These are phyloP conservation scores for Fusarium sp. DNA, from an alignment of 2,329 filamentous ascomycete species.

Conservation along the genomic window DNA sequence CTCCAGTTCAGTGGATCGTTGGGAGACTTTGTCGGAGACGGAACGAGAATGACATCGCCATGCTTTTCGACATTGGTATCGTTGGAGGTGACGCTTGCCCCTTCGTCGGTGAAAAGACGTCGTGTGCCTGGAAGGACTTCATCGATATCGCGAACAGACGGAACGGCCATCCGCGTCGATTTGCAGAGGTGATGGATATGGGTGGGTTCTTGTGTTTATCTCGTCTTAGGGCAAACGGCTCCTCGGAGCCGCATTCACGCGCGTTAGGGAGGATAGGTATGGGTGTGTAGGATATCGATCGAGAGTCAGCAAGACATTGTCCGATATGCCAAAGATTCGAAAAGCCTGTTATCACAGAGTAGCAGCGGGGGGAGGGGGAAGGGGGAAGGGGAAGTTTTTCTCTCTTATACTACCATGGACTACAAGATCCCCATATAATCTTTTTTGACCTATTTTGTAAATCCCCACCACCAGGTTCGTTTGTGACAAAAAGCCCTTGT, in stretches of 20 bases:
- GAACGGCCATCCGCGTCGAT: conserved; percentile 39
- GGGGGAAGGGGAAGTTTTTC: conserved; percentile 1
- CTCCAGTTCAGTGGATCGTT: conserved; percentile 67
- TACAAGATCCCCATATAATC: conserved; percentile 15
- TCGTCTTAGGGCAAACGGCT: conserved; percentile 32
- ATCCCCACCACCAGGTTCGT: conserved; percentile 21
- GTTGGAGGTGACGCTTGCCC: conserved; percentile 43
- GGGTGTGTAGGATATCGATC: conserved; percentile 26
- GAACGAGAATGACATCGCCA: conserved; percentile 63
- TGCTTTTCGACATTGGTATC: conserved; percentile 47
- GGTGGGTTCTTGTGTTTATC: conserved; percentile 14
- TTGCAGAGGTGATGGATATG: conserved; percentile 6
- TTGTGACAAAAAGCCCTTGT: conserved; percentile 13
- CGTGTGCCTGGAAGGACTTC: conserved; percentile 50
- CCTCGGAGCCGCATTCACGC: conserved; percentile 41
- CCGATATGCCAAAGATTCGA: background rate
- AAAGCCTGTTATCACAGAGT: background rate
- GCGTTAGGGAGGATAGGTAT: conserved; percentile 41
- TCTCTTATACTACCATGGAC: conserved; percentile 23
- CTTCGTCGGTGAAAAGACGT: conserved; percentile 47
- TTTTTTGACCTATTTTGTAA: background rate
- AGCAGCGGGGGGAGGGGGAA: background rate
- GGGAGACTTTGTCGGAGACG: conserved; percentile 64
- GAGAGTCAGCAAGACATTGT: conserved; percentile 42
- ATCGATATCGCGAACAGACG: conserved; percentile 34